Conservation (phyloP, 164 flowering plant genomes). For the Chloranthus sessilifolius region DNA sequence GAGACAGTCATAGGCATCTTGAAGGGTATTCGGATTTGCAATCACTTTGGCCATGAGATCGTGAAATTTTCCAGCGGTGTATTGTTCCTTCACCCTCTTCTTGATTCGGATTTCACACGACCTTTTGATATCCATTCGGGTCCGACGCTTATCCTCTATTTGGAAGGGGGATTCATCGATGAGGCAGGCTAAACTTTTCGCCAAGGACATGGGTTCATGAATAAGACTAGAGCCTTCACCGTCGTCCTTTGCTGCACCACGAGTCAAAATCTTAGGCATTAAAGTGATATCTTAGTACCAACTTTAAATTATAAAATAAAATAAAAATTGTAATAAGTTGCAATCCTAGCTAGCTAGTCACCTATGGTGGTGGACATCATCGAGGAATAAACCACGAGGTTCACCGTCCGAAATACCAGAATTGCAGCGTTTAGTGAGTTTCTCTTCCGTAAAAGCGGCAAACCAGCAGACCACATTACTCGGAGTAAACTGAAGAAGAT, state of each 20-base stretch:
- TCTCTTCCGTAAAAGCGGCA: conserved; percentile 1
- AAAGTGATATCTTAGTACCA: neutral
- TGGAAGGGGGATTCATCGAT: conserved; percentile 47
- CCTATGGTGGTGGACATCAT: neutral
- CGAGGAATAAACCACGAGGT: neutral
- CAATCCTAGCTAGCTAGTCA: neutral
- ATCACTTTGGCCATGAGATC: conserved; percentile 64
- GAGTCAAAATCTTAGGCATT: neutral
- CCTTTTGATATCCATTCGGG: conserved; percentile 59
- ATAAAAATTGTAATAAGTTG: neutral
- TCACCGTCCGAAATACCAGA: neutral
- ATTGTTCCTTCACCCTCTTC: conserved; percentile 82
- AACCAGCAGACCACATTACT: conserved; percentile 5
- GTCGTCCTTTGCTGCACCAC: conserved; percentile 15
- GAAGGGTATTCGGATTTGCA: conserved; percentile 63
- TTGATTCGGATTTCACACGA: conserved; percentile 61
- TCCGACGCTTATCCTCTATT: conserved; percentile 26
- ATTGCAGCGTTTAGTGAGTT: neutral
- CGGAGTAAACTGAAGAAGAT: no score
- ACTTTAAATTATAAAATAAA: neutral
- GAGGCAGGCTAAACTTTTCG: conserved; percentile 58
- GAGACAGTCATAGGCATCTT: conserved; percentile 67
- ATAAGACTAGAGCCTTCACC: neutral
- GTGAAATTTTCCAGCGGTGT: conserved; percentile 56
- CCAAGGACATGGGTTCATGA: conserved; percentile 31